Percentiles rank a stretch among this genome's conserved stretches.
Conservation (phyloP, 139 green algal genomes). For the Diplosphaera chodatii region DNA sequence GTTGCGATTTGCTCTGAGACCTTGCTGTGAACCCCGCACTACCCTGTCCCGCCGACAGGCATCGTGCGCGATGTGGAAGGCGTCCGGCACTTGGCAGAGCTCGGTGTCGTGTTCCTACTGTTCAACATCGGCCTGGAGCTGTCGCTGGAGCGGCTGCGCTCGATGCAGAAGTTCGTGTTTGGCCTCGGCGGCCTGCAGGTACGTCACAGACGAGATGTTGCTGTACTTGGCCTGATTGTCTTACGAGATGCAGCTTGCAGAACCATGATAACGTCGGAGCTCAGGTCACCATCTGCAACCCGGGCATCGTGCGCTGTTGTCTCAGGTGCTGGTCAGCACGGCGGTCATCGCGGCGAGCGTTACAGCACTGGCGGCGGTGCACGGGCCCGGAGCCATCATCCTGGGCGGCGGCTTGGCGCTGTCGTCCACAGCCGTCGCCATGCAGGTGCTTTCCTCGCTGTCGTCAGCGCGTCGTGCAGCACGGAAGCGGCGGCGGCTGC, state of each 20-base stretch:
- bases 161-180: slow-evolving; percentile 98
- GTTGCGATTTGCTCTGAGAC: too few relatives aligned
- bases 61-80: slow-evolving; percentile 84
- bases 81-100: slow-evolving; percentile 87
- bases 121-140: slow-evolving; percentile 98
- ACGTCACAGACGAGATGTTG: not conserved
- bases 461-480: too few relatives aligned
- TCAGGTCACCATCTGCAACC: too few relatives aligned
- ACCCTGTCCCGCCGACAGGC: too few relatives aligned
- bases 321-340: slow-evolving; percentile 66
- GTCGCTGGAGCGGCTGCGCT: slow-evolving; percentile 83
- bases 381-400: slow-evolving; percentile 78
- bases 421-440: slow-evolving; percentile 93
- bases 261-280: too few relatives aligned
- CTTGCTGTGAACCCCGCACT: too few relatives aligned
- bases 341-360: slow-evolving; percentile 28
- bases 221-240: too few relatives aligned
- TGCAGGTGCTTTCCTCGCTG: slow-evolving; percentile 85
- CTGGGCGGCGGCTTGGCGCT: slow-evolving; percentile 91
- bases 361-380: slow-evolving; percentile 48
- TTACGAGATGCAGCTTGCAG: too few relatives aligned
- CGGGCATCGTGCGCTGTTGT: too few relatives aligned
- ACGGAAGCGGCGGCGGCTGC: too few relatives aligned
- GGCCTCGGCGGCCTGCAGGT: slow-evolving; percentile 91
- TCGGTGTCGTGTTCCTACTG: slow-evolving; percentile 94